Percentiles rank a stretch among this genome's conserved stretches.
phyloP scores from a whole-genome alignment of 768 basidiomycete genomes.

The Lactarius evosmus region DNA sequence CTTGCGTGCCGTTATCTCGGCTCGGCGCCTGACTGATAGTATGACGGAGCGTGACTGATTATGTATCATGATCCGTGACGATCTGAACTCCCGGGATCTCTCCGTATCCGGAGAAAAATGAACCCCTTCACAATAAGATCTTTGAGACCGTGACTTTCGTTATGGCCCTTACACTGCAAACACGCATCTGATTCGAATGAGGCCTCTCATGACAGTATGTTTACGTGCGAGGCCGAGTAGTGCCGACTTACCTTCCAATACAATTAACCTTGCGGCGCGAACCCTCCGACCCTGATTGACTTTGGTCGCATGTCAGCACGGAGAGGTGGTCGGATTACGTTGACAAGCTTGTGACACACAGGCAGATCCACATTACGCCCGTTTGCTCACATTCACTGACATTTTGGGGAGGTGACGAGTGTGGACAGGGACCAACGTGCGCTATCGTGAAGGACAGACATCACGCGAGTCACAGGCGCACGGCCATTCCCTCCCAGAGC shows the following conservation, averaged over 20 bases:
- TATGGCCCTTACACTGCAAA: too few species aligned
- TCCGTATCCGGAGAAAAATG: not conserved
- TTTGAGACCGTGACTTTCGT: too few species aligned
- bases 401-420: not conserved
- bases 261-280: not conserved
- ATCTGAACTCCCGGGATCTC: not conserved
- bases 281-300: too few species aligned
- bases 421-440: not conserved
- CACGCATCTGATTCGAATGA: too few species aligned
- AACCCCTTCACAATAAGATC: not conserved
- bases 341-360: not conserved
- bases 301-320: too few species aligned
- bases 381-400: not conserved
- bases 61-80: not conserved
- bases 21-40: not conserved
- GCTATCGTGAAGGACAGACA: not conserved
- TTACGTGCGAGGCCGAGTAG: not conserved
- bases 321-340: not conserved
- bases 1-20: not conserved
- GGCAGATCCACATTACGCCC: not conserved
- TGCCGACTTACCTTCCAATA: not conserved
- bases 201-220: not conserved
- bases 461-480: not conserved
- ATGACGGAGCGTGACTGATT: not conserved
- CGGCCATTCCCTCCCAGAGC: not conserved